phyloP scores from a whole-genome alignment of 2,329 filamentous ascomycete species.

The Parascedosporium putredinis region DNA sequence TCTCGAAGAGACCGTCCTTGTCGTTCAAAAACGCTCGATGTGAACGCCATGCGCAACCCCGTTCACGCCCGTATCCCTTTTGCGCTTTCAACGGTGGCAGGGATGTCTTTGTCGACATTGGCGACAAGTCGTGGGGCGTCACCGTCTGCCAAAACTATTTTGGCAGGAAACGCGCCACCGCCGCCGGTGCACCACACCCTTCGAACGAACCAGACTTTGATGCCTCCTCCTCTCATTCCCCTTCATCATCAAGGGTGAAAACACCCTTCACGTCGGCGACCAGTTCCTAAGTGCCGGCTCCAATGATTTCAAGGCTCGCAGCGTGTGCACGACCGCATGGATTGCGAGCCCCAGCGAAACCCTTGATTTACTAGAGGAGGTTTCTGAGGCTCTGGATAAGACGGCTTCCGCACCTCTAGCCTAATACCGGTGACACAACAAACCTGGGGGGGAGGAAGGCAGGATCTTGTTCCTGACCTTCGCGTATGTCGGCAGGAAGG shows the following conservation, averaged over 20 bases:
- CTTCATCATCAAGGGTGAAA: constrained; percentile 51
- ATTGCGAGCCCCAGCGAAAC: constrained; percentile 90
- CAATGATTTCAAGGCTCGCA: constrained; percentile 92
- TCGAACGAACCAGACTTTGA: too few relatives aligned
- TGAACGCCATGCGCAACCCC: constrained; percentile 46
- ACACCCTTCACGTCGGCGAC: constrained; percentile 89
- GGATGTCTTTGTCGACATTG: constrained; percentile 97
- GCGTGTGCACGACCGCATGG: constrained; percentile 93
- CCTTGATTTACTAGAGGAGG: constrained; percentile 77
- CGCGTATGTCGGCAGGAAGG: too few relatives aligned
- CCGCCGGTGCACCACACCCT: too few relatives aligned
- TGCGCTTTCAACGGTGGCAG: constrained; percentile 98
- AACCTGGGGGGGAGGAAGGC: too few relatives aligned
- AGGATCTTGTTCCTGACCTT: too few relatives aligned
- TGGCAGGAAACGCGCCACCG: constrained; percentile 32
- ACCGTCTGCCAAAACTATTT: constrained; percentile 88
- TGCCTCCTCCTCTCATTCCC: too few relatives aligned
- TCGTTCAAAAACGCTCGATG: constrained; percentile 89
- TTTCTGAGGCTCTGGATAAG: constrained; percentile 37
- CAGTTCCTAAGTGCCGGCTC: constrained; percentile 92
- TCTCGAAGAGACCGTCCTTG: constrained; percentile 89
- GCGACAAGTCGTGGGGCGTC: constrained; percentile 95
- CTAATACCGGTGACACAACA: neutral
- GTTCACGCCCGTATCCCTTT: constrained; percentile 56
- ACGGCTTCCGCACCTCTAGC: neutral